Evolutionary conservation across 1,284 basidiomycete genomes (phyloP), one percentile per base, ranked within the genome.

Genomic region (Apiotrichum akiyoshidainum): DNA sequence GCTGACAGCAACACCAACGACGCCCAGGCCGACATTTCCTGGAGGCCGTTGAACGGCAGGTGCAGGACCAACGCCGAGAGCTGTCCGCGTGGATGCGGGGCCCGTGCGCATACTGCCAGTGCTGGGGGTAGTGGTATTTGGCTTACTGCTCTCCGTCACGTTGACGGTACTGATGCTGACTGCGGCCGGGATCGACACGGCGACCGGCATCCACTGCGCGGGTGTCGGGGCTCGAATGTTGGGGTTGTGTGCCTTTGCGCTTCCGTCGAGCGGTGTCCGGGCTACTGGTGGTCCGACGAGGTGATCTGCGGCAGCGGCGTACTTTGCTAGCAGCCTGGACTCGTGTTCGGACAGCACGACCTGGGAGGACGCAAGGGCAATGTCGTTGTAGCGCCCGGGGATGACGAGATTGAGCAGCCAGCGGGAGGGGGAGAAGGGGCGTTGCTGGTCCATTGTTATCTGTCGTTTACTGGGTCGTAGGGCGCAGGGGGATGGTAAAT

Each of bases 341-440:
- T 58, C 51, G 37, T 13, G n/a, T n/a, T 54, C 52, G 19, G 51
- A 33, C n/a, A 37, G 35, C 52, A 58, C n/a, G 52, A 58, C 52
- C 22, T 46, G 57, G 0, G 52, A 46, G 10, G 39, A 26, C 33
- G 31, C 37, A 46, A 54, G 46, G 16, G 46, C 31, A 26, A 54
- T 44, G 52, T 58, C 57, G 51, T 41, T 45, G 40, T 40, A 26
- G n/a, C 37, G 22, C 9, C 31, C 21, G 35, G 59, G 59, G 34
- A 52, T 39, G 44, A 58, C 49, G 26, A 61, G 44, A 45, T 53
- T 56, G 34, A 57, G 48, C 39, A 61, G 52, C 59, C 59, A 61
- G 44, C 59, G 55, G 10, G 56, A 61, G 39, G 55, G 55, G 6
- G 56, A 54, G 52, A 52, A 58, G 5, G 46, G 47, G 41, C 52